Evolutionary conservation across 2,329 filamentous ascomycete species (phyloP).

Genomic region (Lizonia empirigonia): DNA sequence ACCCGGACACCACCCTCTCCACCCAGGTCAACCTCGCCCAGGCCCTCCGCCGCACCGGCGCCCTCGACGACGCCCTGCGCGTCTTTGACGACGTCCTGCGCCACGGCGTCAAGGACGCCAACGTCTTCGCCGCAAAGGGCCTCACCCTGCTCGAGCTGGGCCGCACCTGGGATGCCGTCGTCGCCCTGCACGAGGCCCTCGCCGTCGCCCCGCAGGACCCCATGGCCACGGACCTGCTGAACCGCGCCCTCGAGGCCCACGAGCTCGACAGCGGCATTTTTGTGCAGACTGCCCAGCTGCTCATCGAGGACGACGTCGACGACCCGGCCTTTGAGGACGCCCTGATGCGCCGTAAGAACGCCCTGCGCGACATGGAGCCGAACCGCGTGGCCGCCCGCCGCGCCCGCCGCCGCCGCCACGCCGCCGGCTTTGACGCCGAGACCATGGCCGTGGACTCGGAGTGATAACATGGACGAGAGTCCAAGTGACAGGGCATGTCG

Average conservation of each 20-base stretch:
- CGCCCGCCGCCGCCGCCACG: conserved; percentile 54
- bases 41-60: conserved; percentile 74
- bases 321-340: conserved; percentile 55
- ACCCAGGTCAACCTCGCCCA: conserved; percentile 90
- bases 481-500: too few species aligned
- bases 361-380: conserved; percentile 55
- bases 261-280: conserved; percentile 28
- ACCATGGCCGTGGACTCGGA: conserved; percentile 60
- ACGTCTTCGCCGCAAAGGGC: conserved; percentile 81
- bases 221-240: conserved; percentile 78
- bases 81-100: conserved; percentile 89
- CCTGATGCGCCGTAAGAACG: conserved; percentile 59
- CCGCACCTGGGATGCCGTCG: conserved; percentile 75
- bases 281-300: background rate
- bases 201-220: conserved; percentile 80
- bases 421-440: conserved; percentile 55
- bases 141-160: conserved; percentile 81
- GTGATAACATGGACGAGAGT: background rate
- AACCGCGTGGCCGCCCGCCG: conserved; percentile 60
- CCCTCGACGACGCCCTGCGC: conserved; percentile 72
- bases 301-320: conserved; percentile 18
- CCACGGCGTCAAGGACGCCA: conserved; percentile 77
- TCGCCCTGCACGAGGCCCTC: conserved; percentile 82
- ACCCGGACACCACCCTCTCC: conserved; percentile 80
- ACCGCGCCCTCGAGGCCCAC: conserved; percentile 64